Base-by-base conservation (phyloP, 257 asterid genomes). In the Mitragyna speciosa region DNA sequence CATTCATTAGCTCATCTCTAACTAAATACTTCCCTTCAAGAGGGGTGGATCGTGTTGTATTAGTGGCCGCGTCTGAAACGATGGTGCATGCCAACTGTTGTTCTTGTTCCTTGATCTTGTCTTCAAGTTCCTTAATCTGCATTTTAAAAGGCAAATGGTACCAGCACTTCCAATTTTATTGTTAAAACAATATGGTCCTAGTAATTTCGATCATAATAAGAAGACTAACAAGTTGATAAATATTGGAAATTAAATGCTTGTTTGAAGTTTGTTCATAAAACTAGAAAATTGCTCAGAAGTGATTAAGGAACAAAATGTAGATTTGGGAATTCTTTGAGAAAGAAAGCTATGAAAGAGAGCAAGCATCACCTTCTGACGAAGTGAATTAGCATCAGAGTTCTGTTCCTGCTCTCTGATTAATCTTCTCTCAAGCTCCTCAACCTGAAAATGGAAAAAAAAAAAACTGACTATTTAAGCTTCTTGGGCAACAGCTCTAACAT, bases 71-170 rank as follows among this genome's bases (percentile, higher is more conserved):
- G 64, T 81, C 91, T 69, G 86, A 30, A 61, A 76, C 74, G 47
- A 36, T 43, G 72, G 63, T 66, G 64, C 81, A 68, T 73, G 84
- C 85, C 47, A 88, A 80, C 82, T 87, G 91, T 59, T 87, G 92
- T 85, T 90, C 95, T 85, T 89, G 91, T 81, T 89, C 97, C 85
- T 79, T 83, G 70, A 94, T 54, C 85, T 87, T 89, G 49, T 89
- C 96, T 85, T 92, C 94, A 5, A 92, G 94, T 83, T 92, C 96
- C 86, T 89, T 90, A 33, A 90, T 87, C 99, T 93, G 87, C 74
- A 85, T 83, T 22, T 59, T 7, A 10, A 41, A 17, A 63, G 31
- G 19, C 51, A 70, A 22, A 5, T 45, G 1, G 9, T 61, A 48
- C 33, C 52, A 28, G 58, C 75, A 45, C 75, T 45, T 45, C 30